phyloP scores from a whole-genome alignment of 164 flowering plant species.

The Malania oleifera region DNA sequence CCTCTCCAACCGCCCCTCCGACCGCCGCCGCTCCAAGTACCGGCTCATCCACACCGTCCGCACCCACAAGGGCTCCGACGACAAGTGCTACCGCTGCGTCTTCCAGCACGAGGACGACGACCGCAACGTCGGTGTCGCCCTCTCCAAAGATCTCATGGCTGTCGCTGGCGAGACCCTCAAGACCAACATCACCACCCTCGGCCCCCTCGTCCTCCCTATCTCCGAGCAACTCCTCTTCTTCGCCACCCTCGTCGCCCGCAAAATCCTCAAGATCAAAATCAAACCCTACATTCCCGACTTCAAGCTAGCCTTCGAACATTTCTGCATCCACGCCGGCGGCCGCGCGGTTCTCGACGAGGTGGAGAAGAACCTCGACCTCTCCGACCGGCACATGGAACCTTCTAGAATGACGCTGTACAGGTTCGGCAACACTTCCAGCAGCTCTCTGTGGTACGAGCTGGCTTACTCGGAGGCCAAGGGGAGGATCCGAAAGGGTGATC shows the following conservation, averaged over 20 bases:
- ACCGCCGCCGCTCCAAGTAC: conserved; percentile 67
- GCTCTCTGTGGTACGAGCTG: conserved; percentile 80
- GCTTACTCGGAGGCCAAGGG: conserved; percentile 79
- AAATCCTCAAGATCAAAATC: conserved; percentile 51
- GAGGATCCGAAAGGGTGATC: conserved; percentile 59
- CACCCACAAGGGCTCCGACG: conserved; percentile 75
- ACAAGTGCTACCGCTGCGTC: conserved; percentile 52
- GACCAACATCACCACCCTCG: conserved; percentile 73
- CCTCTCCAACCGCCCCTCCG: conserved; percentile 60
- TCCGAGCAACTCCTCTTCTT: conserved; percentile 75
- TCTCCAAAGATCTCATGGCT: conserved; percentile 74
- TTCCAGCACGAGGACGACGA: conserved; percentile 61
- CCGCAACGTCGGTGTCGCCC: conserved; percentile 47
- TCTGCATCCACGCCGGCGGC: conserved; percentile 85
- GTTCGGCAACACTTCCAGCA: conserved; percentile 81
- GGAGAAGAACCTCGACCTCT: conserved; percentile 73
- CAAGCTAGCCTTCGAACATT: conserved; percentile 80
- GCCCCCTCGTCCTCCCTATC: conserved; percentile 76
- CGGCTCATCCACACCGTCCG: conserved; percentile 78
- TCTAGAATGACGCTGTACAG: conserved; percentile 80
- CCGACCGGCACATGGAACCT: conserved; percentile 79
- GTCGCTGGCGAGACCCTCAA: conserved; percentile 81
- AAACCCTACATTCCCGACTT: conserved; percentile 80
- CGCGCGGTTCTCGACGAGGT: conserved; percentile 76
- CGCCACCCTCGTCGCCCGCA: conserved; percentile 45